Conservation (phyloP, 495 filamentous ascomycete genomes). For the Penicillium desertorum region DNA sequence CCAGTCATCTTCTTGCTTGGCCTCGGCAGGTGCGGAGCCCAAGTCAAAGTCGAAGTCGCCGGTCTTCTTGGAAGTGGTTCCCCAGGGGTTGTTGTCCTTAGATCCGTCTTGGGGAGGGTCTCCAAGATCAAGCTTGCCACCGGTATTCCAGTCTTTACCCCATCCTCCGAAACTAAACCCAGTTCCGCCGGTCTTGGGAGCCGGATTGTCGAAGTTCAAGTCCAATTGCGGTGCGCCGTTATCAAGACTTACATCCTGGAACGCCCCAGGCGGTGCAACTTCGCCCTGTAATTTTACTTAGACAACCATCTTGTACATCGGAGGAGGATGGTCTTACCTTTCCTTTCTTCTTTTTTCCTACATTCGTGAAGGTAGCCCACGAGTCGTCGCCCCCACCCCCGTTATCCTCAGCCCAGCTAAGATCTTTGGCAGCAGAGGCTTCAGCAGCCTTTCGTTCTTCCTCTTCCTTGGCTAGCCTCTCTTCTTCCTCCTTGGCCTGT, state of each 20-base stretch:
- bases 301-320: not conserved
- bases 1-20: constrained; percentile 35
- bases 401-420: constrained; percentile 48
- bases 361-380: constrained; percentile 37
- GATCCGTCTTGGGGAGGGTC: constrained; percentile 33
- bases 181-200: constrained; percentile 32
- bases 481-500: constrained; percentile 36
- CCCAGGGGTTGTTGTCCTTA: constrained; percentile 48
- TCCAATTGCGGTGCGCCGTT: constrained; percentile 46
- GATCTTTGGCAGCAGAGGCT: constrained; percentile 34
- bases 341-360: constrained; percentile 51
- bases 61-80: constrained; percentile 34
- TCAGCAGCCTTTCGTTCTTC: constrained; percentile 39
- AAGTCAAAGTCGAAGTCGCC: constrained; percentile 50
- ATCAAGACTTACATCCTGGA: constrained; percentile 49
- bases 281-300: constrained; percentile 24
- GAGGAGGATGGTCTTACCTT: constrained; percentile 35
- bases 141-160: constrained; percentile 45
- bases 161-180: constrained; percentile 48
- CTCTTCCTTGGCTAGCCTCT: constrained; percentile 36
- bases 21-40: constrained; percentile 29
- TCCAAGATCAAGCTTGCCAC: constrained; percentile 33
- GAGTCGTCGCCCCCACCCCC: constrained; percentile 34
- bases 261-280: constrained; percentile 30
- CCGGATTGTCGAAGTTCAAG: constrained; percentile 41